A percentile compares a stretch with the other conserved stretches of the same genome.
phyloP scores from a whole-genome alignment of 768 basidiomycete species.

The Mycena polygramma region DNA sequence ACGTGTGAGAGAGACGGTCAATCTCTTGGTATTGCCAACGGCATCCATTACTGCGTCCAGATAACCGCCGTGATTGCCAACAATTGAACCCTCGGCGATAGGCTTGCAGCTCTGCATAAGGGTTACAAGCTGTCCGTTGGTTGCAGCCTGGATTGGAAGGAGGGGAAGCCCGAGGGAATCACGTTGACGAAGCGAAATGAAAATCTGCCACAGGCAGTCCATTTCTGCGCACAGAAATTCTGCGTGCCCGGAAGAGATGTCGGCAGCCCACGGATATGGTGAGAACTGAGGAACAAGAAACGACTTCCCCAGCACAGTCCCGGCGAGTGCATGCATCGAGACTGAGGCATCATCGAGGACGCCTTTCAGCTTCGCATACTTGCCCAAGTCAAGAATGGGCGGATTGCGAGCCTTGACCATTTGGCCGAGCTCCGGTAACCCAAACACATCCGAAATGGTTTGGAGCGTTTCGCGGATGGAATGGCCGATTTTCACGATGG shows the following conservation, averaged over 20 bases:
- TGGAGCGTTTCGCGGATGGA: neutral
- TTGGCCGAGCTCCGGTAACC: neutral
- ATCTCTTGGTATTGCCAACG: neutral
- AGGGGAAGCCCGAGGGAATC: constrained; percentile 6
- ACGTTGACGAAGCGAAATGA: neutral
- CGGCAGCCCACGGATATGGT: neutral
- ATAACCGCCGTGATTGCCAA: neutral
- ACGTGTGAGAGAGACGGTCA: neutral
- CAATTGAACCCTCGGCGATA: constrained; percentile 4
- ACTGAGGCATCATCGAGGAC: neutral
- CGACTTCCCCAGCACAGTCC: neutral
- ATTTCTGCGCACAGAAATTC: neutral
- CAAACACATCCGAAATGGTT: constrained; percentile 1
- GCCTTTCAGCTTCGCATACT: constrained; percentile 11
- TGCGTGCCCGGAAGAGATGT: neutral
- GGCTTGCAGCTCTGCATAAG: neutral
- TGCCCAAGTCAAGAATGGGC: constrained; percentile 11
- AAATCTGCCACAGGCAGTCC: constrained; percentile 16
- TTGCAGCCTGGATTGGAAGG: neutral
- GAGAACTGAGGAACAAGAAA: neutral
- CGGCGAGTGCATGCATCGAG: constrained; percentile 7
- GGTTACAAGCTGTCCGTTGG: constrained; percentile 7
- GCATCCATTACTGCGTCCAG: constrained; percentile 4
- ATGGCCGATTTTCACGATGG: constrained; percentile 19
- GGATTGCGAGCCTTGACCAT: neutral